These are phyloP conservation scores for Podospora pseudocomata DNA, from an alignment of 495 filamentous ascomycete genomes.

Conservation along the genomic window DNA sequence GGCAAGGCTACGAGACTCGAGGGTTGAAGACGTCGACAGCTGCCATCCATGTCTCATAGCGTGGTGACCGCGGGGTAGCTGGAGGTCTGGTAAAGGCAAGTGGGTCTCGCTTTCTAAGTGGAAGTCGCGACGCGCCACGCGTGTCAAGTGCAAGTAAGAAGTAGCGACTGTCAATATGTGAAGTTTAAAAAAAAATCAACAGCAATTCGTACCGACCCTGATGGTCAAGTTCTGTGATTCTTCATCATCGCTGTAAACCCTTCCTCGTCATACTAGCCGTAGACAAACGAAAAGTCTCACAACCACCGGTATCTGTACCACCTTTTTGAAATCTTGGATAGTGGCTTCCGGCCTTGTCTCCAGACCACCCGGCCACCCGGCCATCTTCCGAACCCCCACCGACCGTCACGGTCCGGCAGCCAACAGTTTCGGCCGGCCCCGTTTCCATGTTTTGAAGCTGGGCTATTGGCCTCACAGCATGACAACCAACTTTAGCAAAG, in stretches of 20 bases:
- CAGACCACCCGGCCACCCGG: neutral
- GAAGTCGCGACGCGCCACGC: conserved; percentile 9
- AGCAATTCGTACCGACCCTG: too few relatives aligned
- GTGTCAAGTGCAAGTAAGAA: neutral
- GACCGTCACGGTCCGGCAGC: neutral
- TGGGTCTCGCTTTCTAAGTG: neutral
- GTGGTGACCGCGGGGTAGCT: neutral
- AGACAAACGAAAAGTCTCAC: neutral
- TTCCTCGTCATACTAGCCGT: neutral
- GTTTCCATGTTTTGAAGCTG: neutral
- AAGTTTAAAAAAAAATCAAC: too few relatives aligned
- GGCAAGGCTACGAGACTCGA: neutral
- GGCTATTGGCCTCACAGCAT: neutral
- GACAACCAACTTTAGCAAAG: neutral
- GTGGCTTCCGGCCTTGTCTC: neutral
- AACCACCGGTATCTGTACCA: neutral
- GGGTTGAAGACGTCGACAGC: neutral
- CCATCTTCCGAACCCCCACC: neutral
- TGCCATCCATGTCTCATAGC: neutral
- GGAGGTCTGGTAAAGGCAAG: neutral
- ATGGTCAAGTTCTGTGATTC: neutral
- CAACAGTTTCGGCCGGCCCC: neutral
- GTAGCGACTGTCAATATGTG: neutral
- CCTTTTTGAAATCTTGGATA: neutral
- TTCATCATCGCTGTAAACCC: neutral